Evolutionary conservation across 176 grass and related monocot species (phyloP), one percentile per base, ranked within the genome.

Genomic region (Juncus effusus): DNA sequence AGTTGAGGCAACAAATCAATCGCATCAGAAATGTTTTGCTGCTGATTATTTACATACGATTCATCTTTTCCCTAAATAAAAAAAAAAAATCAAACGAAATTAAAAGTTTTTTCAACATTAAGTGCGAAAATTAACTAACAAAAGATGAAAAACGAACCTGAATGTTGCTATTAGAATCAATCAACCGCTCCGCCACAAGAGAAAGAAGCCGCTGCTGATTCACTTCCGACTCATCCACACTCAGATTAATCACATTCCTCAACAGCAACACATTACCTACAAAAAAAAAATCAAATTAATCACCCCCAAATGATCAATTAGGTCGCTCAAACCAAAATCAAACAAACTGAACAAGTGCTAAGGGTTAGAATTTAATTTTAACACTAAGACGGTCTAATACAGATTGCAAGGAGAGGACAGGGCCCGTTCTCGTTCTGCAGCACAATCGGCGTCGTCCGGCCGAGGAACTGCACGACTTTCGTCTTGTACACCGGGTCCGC

Each of bases 341-440:
- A 58, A 59, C 38, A 45, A 69, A 38, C 39, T 5, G 10, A 62
- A 59, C 52, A 36, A 0, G 36, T 51, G 2, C 11, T 10, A 10
- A 1, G 16, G 40, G 41, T 11, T 7, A 39, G 6, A 12, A 0
- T 3, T 38, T 41, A 38, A 5, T 36, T 11, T 4, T 12, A n/a
- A 7, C 56, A 59, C 7, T 40, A 40, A 40, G 49, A 70, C 44
- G 13, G 12, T 80, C 19, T 28, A 28, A 87, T 74, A 99, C 95
- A 94, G 78, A 99, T 99, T 38, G 89, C 95, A 42, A 93, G 89
- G 10, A 99, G 95, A 35, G 95, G 95, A 62, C 95, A 99, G 4
- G 95, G 89, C 3, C 95, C 95, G 86, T 99, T 99, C 67, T 94
- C 95, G 83, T 90, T 99, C 75, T 94, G 95, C 69, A 94, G 90